Percentiles rank a stretch among this genome's conserved stretches.
Evolutionary conservation across 2,329 filamentous ascomycete genomes (phyloP).

Genomic region (Colletotrichum sojae): DNA sequence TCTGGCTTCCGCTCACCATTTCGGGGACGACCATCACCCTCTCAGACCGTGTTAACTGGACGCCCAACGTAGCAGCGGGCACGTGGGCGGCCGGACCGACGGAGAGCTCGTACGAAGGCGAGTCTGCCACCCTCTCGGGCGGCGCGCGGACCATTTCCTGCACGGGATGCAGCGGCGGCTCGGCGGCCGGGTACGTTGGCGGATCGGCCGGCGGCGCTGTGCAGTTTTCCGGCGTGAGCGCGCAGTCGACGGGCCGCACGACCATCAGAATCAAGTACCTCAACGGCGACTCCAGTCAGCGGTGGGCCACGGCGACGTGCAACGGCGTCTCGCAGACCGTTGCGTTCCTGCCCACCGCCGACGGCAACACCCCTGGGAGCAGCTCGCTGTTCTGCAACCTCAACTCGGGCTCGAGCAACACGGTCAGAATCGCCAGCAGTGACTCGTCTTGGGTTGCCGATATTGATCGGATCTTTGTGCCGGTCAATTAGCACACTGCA

Average conservation of each 20-base stretch:
- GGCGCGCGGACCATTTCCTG: constrained; percentile 64
- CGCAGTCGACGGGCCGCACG: constrained; percentile 58
- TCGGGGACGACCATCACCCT: constrained; percentile 65
- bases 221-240: constrained; percentile 61
- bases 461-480: constrained; percentile 69
- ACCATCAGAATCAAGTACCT: constrained; percentile 69
- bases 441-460: constrained; percentile 60
- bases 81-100: constrained; percentile 59
- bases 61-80: constrained; percentile 60
- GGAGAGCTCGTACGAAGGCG: constrained; percentile 67
- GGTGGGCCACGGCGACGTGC: constrained; percentile 69
- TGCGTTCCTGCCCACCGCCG: constrained; percentile 67
- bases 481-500: constrained; percentile 46
- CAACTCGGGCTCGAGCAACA: constrained; percentile 61
- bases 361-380: constrained; percentile 57
- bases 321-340: constrained; percentile 67
- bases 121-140: constrained; percentile 60
- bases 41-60: constrained; percentile 69
- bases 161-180: constrained; percentile 63
- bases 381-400: constrained; percentile 65
- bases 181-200: constrained; percentile 69
- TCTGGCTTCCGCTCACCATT: constrained; percentile 74
- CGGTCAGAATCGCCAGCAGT: constrained; percentile 61
- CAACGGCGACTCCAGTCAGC: constrained; percentile 68
- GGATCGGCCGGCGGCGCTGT: constrained; percentile 62